Evolutionary conservation across 768 basidiomycete species (phyloP).

Genomic region (Obba rivulosa): DNA sequence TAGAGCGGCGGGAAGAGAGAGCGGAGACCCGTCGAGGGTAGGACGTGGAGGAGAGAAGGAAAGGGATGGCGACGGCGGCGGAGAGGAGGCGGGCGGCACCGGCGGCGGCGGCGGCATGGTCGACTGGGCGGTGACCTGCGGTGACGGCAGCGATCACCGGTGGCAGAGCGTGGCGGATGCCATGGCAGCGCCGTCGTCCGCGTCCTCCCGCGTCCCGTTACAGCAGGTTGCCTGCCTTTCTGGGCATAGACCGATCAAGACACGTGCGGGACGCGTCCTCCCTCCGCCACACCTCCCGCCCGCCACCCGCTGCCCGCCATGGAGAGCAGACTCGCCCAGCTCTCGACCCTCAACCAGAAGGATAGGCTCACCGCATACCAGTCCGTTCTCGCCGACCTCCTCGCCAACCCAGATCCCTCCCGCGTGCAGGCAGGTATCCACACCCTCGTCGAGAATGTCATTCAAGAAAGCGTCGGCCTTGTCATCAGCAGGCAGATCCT

Average conservation of each 20-base stretch:
- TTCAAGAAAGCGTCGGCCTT: slow-evolving; percentile 75
- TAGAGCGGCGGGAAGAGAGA: too few relatives aligned
- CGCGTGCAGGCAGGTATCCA: slow-evolving; percentile 54
- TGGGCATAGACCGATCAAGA: too few relatives aligned
- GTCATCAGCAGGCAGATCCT: slow-evolving; percentile 88
- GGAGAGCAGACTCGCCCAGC: slow-evolving; percentile 63
- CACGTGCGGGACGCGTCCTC: too few relatives aligned
- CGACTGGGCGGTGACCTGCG: too few relatives aligned
- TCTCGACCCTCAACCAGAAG: slow-evolving; percentile 66
- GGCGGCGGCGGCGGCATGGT: too few relatives aligned
- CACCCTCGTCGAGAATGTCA: slow-evolving; percentile 70
- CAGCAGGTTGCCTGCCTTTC: too few relatives aligned
- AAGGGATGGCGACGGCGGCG: slow-evolving; percentile 3
- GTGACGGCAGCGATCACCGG: too few relatives aligned
- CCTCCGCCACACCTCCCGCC: too few relatives aligned
- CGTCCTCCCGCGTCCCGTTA: neutral
- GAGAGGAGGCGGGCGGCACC: neutral
- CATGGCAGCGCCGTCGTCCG: slow-evolving; percentile 10
- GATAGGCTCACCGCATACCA: slow-evolving; percentile 79
- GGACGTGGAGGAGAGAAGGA: slow-evolving; percentile 4
- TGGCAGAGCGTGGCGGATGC: slow-evolving; percentile 7
- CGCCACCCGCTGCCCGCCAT: slow-evolving; percentile 27
- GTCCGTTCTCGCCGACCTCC: slow-evolving; percentile 58
- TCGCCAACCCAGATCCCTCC: slow-evolving; percentile 45
- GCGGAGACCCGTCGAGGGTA: too few relatives aligned